phyloP scores from a whole-genome alignment of 2,329 filamentous ascomycete species.

The Nigrospora osmanthi region DNA sequence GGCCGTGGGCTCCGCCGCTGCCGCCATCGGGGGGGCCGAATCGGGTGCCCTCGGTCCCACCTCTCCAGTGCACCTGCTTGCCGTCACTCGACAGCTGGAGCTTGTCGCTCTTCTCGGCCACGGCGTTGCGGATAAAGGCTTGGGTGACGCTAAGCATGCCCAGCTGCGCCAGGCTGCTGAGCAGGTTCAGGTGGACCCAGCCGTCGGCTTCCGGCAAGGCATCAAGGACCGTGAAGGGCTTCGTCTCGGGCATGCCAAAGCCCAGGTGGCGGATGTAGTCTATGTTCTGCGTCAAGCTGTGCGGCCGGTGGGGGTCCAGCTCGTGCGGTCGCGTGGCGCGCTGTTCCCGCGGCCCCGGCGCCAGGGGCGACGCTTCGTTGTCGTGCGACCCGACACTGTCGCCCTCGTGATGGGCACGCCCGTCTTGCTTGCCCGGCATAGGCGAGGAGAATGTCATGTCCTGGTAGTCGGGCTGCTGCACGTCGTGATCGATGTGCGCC shows the following conservation, averaged over 20 bases:
- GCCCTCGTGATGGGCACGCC: slow-evolving; percentile 23
- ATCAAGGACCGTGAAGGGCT: slow-evolving; percentile 35
- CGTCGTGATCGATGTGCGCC: slow-evolving; percentile 33
- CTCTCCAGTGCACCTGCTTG: slow-evolving; percentile 72
- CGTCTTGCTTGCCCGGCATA: too few species aligned
- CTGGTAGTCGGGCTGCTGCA: too few species aligned
- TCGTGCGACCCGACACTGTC: slow-evolving; percentile 37
- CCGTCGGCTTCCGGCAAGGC: slow-evolving; percentile 59
- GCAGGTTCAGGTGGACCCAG: slow-evolving; percentile 76
- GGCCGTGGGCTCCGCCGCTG: too few species aligned
- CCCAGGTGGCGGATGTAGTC: slow-evolving; percentile 71
- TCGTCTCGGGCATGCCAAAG: slow-evolving; percentile 44
- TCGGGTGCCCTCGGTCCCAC: slow-evolving; percentile 55
- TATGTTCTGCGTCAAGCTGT: slow-evolving; percentile 70
- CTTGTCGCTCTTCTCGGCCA: slow-evolving; percentile 62
- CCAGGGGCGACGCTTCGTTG: slow-evolving; percentile 27
- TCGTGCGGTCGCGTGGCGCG: slow-evolving; percentile 70
- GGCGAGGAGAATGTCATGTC: too few species aligned
- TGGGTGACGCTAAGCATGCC: slow-evolving; percentile 79
- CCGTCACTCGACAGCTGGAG: slow-evolving; percentile 74
- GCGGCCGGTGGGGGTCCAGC: slow-evolving; percentile 67
- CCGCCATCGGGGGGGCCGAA: slow-evolving; percentile 57
- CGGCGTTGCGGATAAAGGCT: slow-evolving; percentile 66
- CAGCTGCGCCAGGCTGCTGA: slow-evolving; percentile 75
- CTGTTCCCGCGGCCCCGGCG: slow-evolving; percentile 46